A percentile compares a stretch with the other conserved stretches of the same genome.
phyloP scores from a whole-genome alignment of 2,329 filamentous ascomycete genomes.

The Cordyceps farinosa region DNA sequence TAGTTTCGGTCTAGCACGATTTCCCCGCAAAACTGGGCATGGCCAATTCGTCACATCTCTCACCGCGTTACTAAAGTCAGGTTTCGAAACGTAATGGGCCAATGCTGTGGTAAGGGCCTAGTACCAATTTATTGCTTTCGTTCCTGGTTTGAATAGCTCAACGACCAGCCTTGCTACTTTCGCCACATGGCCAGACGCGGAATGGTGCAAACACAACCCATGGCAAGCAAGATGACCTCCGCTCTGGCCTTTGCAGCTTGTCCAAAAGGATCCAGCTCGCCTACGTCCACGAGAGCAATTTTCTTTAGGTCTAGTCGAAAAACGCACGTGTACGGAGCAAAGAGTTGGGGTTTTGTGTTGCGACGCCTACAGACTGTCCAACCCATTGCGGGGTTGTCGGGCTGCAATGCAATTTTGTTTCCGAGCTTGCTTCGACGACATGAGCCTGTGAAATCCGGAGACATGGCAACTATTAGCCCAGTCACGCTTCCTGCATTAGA shows the following conservation, averaged over 20 bases:
- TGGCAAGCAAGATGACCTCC: not conserved
- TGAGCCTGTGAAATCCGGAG: not conserved
- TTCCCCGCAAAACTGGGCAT: conserved; percentile 14
- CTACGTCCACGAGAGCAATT: not conserved
- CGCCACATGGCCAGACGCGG: not conserved
- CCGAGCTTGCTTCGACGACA: conserved; percentile 3
- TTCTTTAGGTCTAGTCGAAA: not conserved
- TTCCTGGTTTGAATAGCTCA: not conserved
- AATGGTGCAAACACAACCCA: not conserved
- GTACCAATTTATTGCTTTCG: not conserved
- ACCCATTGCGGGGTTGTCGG: conserved; percentile 7
- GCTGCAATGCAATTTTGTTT: conserved; percentile 16
- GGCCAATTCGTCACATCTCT: conserved; percentile 6
- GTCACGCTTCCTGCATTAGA: conserved; percentile 2
- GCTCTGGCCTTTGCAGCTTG: not conserved
- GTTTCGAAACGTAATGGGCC: conserved; percentile 16
- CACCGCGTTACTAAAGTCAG: conserved; percentile 1
- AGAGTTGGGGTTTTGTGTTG: not conserved
- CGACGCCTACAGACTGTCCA: not conserved
- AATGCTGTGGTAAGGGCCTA: not conserved
- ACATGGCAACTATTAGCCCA: not conserved
- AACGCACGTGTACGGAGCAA: not conserved
- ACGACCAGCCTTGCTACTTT: not conserved
- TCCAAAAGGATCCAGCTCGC: not conserved
- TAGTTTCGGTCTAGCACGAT: conserved; percentile 3